These are phyloP conservation scores for Pleurotus platypus DNA, from an alignment of 768 basidiomycete species.

Conservation along the genomic window DNA sequence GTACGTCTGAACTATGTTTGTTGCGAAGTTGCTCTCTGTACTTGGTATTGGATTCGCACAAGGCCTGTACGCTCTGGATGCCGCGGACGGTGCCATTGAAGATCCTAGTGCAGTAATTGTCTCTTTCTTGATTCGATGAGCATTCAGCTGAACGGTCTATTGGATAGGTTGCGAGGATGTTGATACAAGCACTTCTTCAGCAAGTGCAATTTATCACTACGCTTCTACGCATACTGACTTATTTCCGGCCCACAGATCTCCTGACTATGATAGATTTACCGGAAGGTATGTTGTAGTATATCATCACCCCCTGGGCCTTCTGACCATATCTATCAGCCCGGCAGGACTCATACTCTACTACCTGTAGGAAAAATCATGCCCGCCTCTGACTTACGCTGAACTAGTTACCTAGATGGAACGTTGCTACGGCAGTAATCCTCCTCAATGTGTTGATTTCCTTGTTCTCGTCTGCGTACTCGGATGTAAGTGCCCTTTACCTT, in stretches of 20 bases:
- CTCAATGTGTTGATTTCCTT: slow-evolving; percentile 95
- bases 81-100: slow-evolving; percentile 77
- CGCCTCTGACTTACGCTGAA: not conserved
- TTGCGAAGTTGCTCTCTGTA: slow-evolving; percentile 67
- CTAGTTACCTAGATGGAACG: slow-evolving; percentile 61
- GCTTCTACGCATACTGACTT: not conserved
- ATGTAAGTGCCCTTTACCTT: slow-evolving; percentile 42
- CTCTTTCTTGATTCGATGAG: not conserved
- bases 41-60: slow-evolving; percentile 84
- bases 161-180: slow-evolving; percentile 58
- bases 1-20: not conserved
- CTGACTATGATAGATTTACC: slow-evolving; percentile 59
- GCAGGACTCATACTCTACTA: slow-evolving; percentile 74
- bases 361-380: slow-evolving; percentile 43
- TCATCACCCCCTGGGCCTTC: not conserved
- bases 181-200: slow-evolving; percentile 84
- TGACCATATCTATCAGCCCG: slow-evolving; percentile 28
- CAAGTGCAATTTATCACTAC: slow-evolving; percentile 27
- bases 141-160: not conserved
- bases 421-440: slow-evolving; percentile 77
- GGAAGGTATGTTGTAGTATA: slow-evolving; percentile 30
- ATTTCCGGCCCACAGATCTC: slow-evolving; percentile 39
- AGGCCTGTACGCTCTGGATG: slow-evolving; percentile 86
- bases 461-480: slow-evolving; percentile 89
- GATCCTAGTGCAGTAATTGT: slow-evolving; percentile 40